Percentiles rank a stretch among this genome's conserved stretches.
These are phyloP conservation scores for Eudorina sp. DNA, from an alignment of 139 green algal species.

Conservation along the genomic window DNA sequence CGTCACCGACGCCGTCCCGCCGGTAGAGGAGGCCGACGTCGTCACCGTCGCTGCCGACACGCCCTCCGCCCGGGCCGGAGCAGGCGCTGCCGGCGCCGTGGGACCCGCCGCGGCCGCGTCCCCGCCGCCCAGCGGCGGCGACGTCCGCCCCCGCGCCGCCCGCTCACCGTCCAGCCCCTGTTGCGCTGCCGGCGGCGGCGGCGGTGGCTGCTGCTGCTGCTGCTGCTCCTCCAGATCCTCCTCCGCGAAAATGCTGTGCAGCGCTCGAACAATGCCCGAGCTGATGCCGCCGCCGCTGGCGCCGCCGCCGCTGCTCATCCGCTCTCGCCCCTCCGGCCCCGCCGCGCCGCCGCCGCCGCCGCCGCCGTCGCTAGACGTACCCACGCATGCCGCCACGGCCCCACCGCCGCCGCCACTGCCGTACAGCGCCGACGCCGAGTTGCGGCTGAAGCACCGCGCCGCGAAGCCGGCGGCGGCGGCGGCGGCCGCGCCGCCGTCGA, in stretches of 20 bases:
- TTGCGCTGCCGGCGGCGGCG: neutral
- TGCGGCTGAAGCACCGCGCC: neutral
- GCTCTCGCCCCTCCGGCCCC: neutral
- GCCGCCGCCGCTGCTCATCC: conserved; percentile 28
- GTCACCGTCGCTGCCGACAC: too few species aligned
- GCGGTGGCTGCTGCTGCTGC: conserved; percentile 8
- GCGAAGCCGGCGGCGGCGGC: neutral
- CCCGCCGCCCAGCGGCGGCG: too few species aligned
- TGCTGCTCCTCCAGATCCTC: conserved; percentile 12
- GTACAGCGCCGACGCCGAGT: neutral
- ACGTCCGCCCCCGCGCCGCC: too few species aligned
- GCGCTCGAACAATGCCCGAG: conserved; percentile 27
- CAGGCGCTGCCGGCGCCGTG: too few species aligned
- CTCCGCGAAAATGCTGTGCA: conserved; percentile 40
- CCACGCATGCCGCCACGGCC: neutral
- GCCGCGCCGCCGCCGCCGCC: neutral
- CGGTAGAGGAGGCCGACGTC: too few species aligned
- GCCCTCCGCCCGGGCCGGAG: too few species aligned
- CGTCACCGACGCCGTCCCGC: too few species aligned
- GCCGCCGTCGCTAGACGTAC: neutral
- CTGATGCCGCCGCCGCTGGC: neutral
- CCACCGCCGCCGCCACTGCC: neutral
- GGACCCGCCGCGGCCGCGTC: too few species aligned
- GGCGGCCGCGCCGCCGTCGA: neutral
- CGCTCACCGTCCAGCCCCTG: too few species aligned